Evolutionary conservation across 345 rosid genomes (phyloP), one percentile per base, ranked within the genome.

Genomic region (Toxicodendron radicans): DNA sequence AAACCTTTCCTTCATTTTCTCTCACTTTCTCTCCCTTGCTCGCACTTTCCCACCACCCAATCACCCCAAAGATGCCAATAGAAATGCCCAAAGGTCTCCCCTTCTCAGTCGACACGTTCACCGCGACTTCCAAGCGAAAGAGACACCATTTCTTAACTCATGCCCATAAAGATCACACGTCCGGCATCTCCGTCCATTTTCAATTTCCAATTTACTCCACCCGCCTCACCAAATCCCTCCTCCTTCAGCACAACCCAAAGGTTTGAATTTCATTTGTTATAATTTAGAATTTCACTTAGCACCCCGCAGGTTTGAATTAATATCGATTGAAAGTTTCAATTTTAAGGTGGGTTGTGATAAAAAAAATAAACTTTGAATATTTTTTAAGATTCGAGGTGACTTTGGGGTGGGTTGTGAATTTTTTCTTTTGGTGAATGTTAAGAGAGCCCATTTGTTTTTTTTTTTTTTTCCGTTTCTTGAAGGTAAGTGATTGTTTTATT

Each of bases 31-130:
- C 35, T 60, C 10, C 20, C 41, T 72, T 60, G 20, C n/a, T 16
- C 17, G 32, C 54, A 14, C 3, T 38, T 56, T 61, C 52, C 38
- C 32, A 2, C 12, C 14, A 27, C 30, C 2, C 30, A 27, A 27
- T 27, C 30, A 27, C 30, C 2, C 21, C 20, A 48, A 71, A 77
- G 64, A 90, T 86, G 91, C 60, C 91, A 68, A 91, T 94, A 9
- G 96, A 94, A 79, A 90, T 91, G 93, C 95, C 95, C 6, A 86
- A 79, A 80, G 97, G 98, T 68, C 61, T 91, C 52, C 97, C 97
- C 5, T 91, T 94, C 78, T 87, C 94, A 14, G 97, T 94, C 73
- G 97, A 92, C 83, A 89, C 95, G 0, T 88, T 94, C 83, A 84
- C 72, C 43, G 79, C 84, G 13, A 82, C 73, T 73, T 91, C 92